Evolutionary conservation across 148 eudicot genomes (phyloP).

Genomic region (Camellia lanceoleosa): DNA sequence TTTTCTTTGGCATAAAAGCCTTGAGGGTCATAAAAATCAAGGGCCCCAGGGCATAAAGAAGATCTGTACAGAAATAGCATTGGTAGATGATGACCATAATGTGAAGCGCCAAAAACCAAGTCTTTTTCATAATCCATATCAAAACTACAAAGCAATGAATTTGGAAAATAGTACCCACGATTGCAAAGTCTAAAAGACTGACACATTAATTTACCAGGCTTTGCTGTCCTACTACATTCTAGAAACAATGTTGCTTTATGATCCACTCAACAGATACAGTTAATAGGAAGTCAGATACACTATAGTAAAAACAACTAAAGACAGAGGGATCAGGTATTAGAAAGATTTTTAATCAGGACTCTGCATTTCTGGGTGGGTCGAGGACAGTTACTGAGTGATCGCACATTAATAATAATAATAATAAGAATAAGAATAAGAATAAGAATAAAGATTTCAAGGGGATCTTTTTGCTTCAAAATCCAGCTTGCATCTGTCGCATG

Average conservation of each 20-base stretch:
- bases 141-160: not conserved
- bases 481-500: not conserved
- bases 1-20: not conserved
- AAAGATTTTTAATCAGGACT: not conserved
- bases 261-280: not conserved
- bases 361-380: not conserved
- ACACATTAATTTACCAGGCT: no score
- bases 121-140: not conserved
- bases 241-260: not conserved
- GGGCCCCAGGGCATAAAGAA: not conserved
- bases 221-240: not conserved
- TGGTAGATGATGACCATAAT: not conserved
- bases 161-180: not conserved
- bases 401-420: not conserved
- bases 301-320: not conserved
- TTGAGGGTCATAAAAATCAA: not conserved
- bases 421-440: no score
- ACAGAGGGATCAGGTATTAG: not conserved
- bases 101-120: conserved; percentile 4
- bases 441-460: no score
- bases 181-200: not conserved
- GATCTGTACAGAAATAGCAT: not conserved
- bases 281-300: not conserved
- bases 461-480: no score
- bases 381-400: not conserved